Conservation (phyloP, 2,329 filamentous ascomycete genomes). For the Calonectria henricotiae region DNA sequence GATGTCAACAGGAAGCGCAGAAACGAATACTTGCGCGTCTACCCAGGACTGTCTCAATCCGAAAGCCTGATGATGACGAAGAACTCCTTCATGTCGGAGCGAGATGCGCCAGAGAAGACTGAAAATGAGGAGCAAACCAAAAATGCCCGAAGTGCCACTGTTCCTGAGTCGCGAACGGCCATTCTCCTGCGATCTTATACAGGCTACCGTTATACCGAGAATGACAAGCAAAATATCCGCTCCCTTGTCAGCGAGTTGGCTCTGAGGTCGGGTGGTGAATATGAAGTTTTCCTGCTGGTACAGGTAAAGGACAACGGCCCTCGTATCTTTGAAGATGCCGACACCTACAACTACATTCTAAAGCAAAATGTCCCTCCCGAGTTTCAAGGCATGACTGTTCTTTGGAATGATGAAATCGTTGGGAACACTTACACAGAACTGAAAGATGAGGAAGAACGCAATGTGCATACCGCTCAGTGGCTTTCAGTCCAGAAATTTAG, state of each 20-base stretch:
- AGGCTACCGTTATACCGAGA: constrained; percentile 82
- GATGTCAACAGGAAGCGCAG: constrained; percentile 60
- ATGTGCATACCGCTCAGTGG: constrained; percentile 77
- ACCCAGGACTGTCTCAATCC: constrained; percentile 56
- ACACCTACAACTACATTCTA: constrained; percentile 74
- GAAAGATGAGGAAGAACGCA: constrained; percentile 71
- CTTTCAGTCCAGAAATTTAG: constrained; percentile 84
- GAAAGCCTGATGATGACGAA: constrained; percentile 38
- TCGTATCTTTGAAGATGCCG: constrained; percentile 73
- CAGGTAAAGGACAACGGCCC: constrained; percentile 79
- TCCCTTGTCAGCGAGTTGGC: constrained; percentile 85
- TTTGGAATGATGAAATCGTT: constrained; percentile 85
- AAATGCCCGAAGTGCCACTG: constrained; percentile 44
- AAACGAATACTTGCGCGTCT: constrained; percentile 64
- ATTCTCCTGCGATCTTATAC: constrained; percentile 84
- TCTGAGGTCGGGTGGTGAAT: constrained; percentile 84
- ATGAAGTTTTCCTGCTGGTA: constrained; percentile 84
- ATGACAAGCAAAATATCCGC: constrained; percentile 85
- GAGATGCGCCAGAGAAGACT: constrained; percentile 25
- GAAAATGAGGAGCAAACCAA: constrained; percentile 27
- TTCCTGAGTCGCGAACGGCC: constrained; percentile 74
- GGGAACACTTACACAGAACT: constrained; percentile 83
- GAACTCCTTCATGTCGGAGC: constrained; percentile 34
- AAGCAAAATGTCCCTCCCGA: constrained; percentile 78
- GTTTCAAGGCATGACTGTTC: constrained; percentile 79